A percentile compares a stretch with the other conserved stretches of the same genome.
Evolutionary conservation across 2,329 filamentous ascomycete species (phyloP).

Genomic region (Sclerotinia sclerotiorum): DNA sequence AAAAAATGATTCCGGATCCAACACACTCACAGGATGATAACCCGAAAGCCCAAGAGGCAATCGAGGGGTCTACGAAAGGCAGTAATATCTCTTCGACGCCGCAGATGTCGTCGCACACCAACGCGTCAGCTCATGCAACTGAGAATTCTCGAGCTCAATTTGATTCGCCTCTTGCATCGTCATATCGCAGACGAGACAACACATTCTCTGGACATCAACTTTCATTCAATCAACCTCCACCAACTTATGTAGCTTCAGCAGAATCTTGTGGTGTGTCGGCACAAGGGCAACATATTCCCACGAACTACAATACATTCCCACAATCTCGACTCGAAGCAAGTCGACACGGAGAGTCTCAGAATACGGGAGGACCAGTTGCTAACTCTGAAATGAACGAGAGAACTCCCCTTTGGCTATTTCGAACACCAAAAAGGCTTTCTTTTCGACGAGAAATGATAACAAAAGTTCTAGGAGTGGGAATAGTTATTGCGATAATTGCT

Average conservation of each 20-base stretch:
- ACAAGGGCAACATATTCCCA: conserved; percentile 14
- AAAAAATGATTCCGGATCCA: conserved; percentile 15
- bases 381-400: conserved; percentile 29
- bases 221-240: conserved; percentile 30
- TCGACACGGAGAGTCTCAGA: conserved; percentile 31
- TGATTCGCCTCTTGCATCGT: not conserved
- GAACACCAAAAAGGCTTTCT: conserved; percentile 15
- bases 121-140: conserved; percentile 16
- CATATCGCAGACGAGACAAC: not conserved
- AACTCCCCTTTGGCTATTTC: conserved; percentile 30
- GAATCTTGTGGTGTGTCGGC: conserved; percentile 15
- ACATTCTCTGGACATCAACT: conserved; percentile 16
- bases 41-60: not conserved
- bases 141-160: not conserved
- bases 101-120: not conserved
- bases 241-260: conserved; percentile 31
- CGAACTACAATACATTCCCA: conserved; percentile 35
- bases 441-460: conserved; percentile 24
- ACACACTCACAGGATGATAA: not conserved
- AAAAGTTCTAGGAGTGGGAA: conserved; percentile 28
- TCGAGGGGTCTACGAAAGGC: not conserved
- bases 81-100: not conserved
- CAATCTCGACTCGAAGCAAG: conserved; percentile 33
- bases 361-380: conserved; percentile 35
- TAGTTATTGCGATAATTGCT: conserved; percentile 27